Base-by-base conservation (phyloP, 768 basidiomycete genomes). In the Boletus rubropictus region DNA sequence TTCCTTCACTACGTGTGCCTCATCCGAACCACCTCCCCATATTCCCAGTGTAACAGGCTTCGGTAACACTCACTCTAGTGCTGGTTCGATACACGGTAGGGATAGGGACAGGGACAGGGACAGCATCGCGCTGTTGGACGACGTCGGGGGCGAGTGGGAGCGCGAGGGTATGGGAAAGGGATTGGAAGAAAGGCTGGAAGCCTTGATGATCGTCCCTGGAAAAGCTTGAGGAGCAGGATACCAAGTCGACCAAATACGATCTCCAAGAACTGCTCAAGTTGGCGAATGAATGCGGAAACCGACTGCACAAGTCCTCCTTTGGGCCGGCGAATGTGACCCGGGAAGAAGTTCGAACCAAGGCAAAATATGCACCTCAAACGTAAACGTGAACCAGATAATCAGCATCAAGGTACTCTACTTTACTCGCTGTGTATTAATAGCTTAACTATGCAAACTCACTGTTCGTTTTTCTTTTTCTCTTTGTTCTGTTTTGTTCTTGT, bases 121-220 rank as follows among this genome's bases (percentile, higher is more conserved):
- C 48, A 72, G 69, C 18, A 63, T 74, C 29, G 69, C 67, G 7
- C 48, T 81, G 53, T 55, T 80, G 39, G 83, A 83, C 55, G 84
- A 84, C 37, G 68, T 77, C 1, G 87, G 88, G 8, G 88, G 89
- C 0, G 91, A 93, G 66, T 94, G 89, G 89, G 86, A 89, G 53
- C 70, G 89, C 2, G 86, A 89, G 55, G 90, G 90, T 0, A 63
- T 94, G 21, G 90, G 91, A 0, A 77, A 70, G 49, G 90, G 91
- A 0, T 64, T 94, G 40, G 91, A 88, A 65, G 90, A 92, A 70
- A 70, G 90, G 46, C 63, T 94, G 44, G 90, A 92, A 57, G 74
- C 71, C 25, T 59, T 80, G 53, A 73, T 74, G 69, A 57, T 58
- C 18, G 42, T 61, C 28, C 63, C 62, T 22, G 58, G 56, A 5